Base-by-base conservation (phyloP, 2,329 filamentous ascomycete species). In the Verruconis gallopava region DNA sequence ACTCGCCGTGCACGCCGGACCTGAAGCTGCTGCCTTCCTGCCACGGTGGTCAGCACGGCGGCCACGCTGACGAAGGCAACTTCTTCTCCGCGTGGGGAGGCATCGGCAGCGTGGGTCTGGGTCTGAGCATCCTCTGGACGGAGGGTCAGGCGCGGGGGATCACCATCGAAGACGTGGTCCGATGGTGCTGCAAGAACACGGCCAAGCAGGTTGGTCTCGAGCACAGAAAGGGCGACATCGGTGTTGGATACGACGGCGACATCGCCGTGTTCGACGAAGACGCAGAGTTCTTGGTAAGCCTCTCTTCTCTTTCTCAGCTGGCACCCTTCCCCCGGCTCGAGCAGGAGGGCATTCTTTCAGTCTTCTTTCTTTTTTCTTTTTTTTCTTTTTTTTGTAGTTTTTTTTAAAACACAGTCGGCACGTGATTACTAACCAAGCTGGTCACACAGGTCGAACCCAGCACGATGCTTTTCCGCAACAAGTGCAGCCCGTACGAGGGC, bases 51-150 rank as follows among this genome's bases (percentile, higher is more conserved):
- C 22, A 19, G 15, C 14, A 21, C 14, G 38, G 25, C 6, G 35
- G 32, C 19, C 25, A 40, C 21, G 14, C 43, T 21, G 43, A 21
- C 3, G 59, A 59, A 32, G 91, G 91, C 28, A 85, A 96, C 64
- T 96, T 98, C 71, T 91, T 96, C 64, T 77, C 81, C 3, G 88
- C 88, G 1, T 98, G 91, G 91, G 91, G 91, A 42, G 91, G 91
- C 12, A 94, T 98, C 54, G 89, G 84, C 3, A 91, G 83, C 3
- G 89, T 98, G 14, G 91, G 91, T 0, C 74, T 98, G 1, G 91
- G 91, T 1, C 71, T 98, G 3, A 85, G 85, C 3, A 94, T 98
- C 49, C 71, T 98, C 4, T 81, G 88, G 77, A 88, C 85, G 0
- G 78, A 85, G 35, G 72, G 82, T 21, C 67, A 71, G 55, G 71